Evolutionary conservation across 148 eudicot species (phyloP).

Genomic region (Cornus florida): DNA sequence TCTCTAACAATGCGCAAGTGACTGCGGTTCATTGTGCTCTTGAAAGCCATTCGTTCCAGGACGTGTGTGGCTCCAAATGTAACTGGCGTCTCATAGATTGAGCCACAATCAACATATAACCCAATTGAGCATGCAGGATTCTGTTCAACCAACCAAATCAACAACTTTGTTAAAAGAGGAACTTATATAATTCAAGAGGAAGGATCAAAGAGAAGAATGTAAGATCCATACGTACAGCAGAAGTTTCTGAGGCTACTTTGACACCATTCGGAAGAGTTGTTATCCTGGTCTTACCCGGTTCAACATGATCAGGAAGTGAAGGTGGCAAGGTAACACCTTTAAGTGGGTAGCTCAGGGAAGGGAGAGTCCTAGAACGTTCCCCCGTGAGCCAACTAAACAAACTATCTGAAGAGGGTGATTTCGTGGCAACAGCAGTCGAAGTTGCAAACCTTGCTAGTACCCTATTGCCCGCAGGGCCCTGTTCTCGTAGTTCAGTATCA

Average conservation of each 20-base stretch:
- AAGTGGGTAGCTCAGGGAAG: conserved; percentile 23
- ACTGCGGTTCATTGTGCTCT: conserved; percentile 77
- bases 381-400: conserved; percentile 26
- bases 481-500: not conserved
- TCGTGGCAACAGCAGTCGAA: conserved; percentile 18
- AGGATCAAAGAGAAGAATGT: not conserved
- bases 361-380: conserved; percentile 15
- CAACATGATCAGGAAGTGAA: conserved; percentile 19
- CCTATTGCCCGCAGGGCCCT: conserved; percentile 15
- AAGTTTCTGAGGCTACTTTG: conserved; percentile 25
- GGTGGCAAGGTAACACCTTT: conserved; percentile 22
- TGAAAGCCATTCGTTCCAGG: conserved; percentile 97
- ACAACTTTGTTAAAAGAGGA: not conserved
- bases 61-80: conserved; percentile 83
- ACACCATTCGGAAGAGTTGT: conserved; percentile 25
- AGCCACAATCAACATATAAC: conserved; percentile 76
- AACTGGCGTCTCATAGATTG: conserved; percentile 77
- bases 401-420: conserved; percentile 11
- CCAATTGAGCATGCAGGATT: conserved; percentile 88
- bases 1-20: conserved; percentile 88
- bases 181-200: not conserved
- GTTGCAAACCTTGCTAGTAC: conserved; percentile 7
- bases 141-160: conserved; percentile 37
- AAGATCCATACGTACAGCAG: conserved; percentile 2
- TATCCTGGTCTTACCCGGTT: conserved; percentile 19